phyloP scores from a whole-genome alignment of 768 basidiomycete species.

The Mycena venus region DNA sequence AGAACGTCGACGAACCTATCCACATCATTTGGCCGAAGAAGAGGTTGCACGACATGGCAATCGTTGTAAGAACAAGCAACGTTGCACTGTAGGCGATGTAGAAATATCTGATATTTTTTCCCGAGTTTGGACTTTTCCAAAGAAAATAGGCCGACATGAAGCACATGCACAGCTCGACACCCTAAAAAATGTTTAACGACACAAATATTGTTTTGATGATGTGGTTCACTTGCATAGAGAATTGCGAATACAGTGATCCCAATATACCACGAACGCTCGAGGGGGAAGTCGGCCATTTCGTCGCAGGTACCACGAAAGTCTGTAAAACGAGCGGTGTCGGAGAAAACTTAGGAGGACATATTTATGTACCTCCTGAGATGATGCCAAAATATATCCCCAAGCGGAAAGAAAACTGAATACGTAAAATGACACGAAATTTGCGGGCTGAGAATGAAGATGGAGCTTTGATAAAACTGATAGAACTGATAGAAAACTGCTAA shows the following conservation, averaged over 20 bases:
- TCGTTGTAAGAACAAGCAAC: slow-evolving; percentile 14
- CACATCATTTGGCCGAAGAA: slow-evolving; percentile 11
- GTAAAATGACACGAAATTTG: too few species aligned
- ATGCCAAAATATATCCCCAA: too few species aligned
- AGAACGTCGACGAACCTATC: background rate
- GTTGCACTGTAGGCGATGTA: slow-evolving; percentile 18
- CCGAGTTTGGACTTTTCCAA: background rate
- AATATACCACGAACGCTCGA: too few species aligned
- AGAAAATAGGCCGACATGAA: slow-evolving; percentile 23
- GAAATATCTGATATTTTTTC: background rate
- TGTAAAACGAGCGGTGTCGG: too few species aligned
- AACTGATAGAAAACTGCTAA: too few species aligned
- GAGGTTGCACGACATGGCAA: slow-evolving; percentile 18
- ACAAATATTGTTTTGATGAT: background rate
- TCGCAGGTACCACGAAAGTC: too few species aligned
- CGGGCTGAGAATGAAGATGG: too few species aligned
- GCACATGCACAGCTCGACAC: slow-evolving; percentile 29
- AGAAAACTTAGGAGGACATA: too few species aligned
- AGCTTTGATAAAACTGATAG: too few species aligned
- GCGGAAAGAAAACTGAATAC: too few species aligned
- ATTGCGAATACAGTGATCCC: slow-evolving; percentile 28
- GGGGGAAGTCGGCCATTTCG: too few species aligned
- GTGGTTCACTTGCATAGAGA: slow-evolving; percentile 8
- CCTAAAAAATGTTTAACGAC: background rate
- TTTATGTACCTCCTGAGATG: too few species aligned